These are phyloP conservation scores for Colletotrichum spaethianum DNA, from an alignment of 2,329 filamentous ascomycete species.

Conservation along the genomic window DNA sequence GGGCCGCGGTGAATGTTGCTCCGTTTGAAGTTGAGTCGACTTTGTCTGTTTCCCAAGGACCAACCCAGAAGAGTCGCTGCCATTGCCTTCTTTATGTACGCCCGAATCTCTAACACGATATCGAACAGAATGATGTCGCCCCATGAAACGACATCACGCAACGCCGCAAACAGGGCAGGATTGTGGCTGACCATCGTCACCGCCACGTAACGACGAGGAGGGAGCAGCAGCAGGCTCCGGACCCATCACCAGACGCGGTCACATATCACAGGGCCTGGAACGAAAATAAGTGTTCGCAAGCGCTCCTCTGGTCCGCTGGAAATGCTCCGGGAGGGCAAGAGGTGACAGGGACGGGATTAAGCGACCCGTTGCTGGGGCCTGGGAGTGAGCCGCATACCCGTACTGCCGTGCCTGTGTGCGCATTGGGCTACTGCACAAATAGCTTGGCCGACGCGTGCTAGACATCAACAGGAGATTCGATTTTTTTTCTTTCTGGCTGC, in stretches of 20 bases:
- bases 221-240: background rate
- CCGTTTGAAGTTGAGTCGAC: background rate
- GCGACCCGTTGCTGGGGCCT: background rate
- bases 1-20: background rate
- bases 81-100: background rate
- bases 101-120: background rate
- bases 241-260: background rate
- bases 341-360: background rate
- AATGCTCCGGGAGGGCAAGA: background rate
- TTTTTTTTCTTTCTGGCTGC: too few species aligned
- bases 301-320: background rate
- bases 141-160: background rate
- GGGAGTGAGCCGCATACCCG: background rate
- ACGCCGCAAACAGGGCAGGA: background rate
- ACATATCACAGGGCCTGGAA: background rate
- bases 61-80: background rate
- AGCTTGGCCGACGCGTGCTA: background rate
- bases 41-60: background rate
- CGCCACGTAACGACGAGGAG: background rate
- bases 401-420: background rate
- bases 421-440: background rate
- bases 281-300: background rate
- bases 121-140: background rate
- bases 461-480: background rate
- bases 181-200: slow-evolving; percentile 11